Conservation (phyloP, 2,329 filamentous ascomycete genomes). For the Helotiales sp. region DNA sequence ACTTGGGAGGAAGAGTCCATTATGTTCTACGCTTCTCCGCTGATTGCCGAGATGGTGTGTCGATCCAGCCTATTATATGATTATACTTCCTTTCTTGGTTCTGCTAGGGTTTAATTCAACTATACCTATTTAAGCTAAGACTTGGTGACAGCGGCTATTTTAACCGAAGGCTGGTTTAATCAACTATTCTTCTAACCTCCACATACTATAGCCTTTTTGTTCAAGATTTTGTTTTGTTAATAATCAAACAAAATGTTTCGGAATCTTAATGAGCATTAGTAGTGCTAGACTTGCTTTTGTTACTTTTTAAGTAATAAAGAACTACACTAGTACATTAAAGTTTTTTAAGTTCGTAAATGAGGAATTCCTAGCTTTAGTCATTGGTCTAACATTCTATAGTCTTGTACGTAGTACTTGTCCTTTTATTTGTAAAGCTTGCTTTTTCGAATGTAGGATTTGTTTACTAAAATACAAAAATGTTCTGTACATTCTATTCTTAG, state of each 20-base stretch:
- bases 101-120: no score
- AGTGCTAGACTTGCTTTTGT: not conserved
- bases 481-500: not conserved
- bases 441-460: not conserved
- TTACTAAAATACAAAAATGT: not conserved
- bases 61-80: no score
- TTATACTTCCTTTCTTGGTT: no score
- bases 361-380: not conserved
- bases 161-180: no score
- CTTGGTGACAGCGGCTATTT: no score
- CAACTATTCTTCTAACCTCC: no score
- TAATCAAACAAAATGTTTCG: not conserved
- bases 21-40: no score
- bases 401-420: not conserved
- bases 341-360: not conserved
- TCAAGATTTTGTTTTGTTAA: not conserved
- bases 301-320: not conserved
- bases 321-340: not conserved
- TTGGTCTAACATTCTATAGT: not conserved
- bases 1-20: no score
- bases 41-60: no score
- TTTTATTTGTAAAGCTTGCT: not conserved
- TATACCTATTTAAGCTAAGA: no score
- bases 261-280: not conserved
- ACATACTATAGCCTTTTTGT: constrained; percentile 12